phyloP scores from a whole-genome alignment of 2,329 filamentous ascomycete species.

The Penicillium brevicompactum region DNA sequence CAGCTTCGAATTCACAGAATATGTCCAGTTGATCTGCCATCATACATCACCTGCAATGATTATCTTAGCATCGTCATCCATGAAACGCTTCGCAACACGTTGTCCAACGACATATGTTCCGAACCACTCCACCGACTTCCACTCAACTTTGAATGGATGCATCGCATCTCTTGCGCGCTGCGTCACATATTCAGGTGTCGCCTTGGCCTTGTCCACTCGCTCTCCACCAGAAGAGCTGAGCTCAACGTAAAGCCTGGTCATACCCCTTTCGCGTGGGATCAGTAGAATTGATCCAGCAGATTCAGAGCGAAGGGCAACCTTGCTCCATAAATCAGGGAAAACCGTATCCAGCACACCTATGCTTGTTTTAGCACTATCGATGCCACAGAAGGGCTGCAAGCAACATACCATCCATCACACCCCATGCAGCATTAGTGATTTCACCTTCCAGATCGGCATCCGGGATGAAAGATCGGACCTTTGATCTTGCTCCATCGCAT shows the following conservation, averaged over 20 bases:
- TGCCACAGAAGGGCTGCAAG: fast-evolving
- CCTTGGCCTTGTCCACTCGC: slow-evolving; percentile 33
- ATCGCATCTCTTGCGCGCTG: slow-evolving; percentile 49
- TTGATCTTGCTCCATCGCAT: slow-evolving; percentile 73
- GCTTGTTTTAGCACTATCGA: not conserved
- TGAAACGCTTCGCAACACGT: slow-evolving; percentile 50
- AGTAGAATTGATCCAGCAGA: slow-evolving; percentile 71
- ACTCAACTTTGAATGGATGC: slow-evolving; percentile 48
- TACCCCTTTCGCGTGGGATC: slow-evolving; percentile 71
- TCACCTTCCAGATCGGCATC: slow-evolving; percentile 52
- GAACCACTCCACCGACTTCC: slow-evolving; percentile 52
- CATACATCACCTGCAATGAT: slow-evolving; percentile 54
- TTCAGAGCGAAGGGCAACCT: slow-evolving; percentile 69
- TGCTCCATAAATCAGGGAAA: slow-evolving; percentile 76
- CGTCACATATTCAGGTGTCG: slow-evolving; percentile 70
- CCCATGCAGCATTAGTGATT: slow-evolving; percentile 65
- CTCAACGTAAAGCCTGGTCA: slow-evolving; percentile 64
- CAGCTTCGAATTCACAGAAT: not conserved
- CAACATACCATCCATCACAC: slow-evolving; percentile 68
- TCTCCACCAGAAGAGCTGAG: slow-evolving; percentile 30
- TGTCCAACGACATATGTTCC: slow-evolving; percentile 55
- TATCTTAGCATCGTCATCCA: slow-evolving; percentile 43
- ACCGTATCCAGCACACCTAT: slow-evolving; percentile 61
- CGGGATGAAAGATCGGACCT: slow-evolving; percentile 66
- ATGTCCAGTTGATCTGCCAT: not conserved